Evolutionary conservation across 306 rosid genomes (phyloP).

Genomic region (Fragaria vesca): DNA sequence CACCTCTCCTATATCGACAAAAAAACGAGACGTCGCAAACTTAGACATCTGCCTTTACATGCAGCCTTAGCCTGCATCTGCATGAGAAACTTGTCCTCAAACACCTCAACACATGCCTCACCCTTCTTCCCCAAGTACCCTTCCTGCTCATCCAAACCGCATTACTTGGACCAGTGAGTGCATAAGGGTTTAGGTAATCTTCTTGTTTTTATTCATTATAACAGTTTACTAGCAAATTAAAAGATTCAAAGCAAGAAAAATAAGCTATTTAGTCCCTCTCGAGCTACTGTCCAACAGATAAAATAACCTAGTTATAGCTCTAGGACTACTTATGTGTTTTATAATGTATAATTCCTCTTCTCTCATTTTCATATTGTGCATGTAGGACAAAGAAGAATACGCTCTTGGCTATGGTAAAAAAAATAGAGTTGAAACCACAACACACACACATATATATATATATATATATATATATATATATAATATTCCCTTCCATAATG

Average conservation of each 20-base stretch:
- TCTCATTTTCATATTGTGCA: slow-evolving; percentile 20
- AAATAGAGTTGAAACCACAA: not conserved
- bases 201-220: slow-evolving; percentile 31
- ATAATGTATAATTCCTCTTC: not conserved
- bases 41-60: not conserved
- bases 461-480: too few relatives aligned
- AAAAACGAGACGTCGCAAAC: not conserved
- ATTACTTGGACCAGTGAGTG: not conserved
- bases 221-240: too few relatives aligned
- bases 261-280: not conserved
- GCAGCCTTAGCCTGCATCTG: not conserved
- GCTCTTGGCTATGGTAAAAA: not conserved
- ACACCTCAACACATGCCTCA: not conserved
- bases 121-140: not conserved
- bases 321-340: slow-evolving; percentile 17
- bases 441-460: too few relatives aligned
- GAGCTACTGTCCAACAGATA: not conserved
- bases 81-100: not conserved
- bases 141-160: not conserved
- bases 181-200: slow-evolving; percentile 7
- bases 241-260: not conserved
- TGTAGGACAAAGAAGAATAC: slow-evolving; percentile 35
- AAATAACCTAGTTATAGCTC: slow-evolving; percentile 23
- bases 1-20: not conserved
- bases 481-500: too few relatives aligned